A percentile compares a stretch with the other conserved stretches of the same genome.
phyloP scores from a whole-genome alignment of 2,329 filamentous ascomycete species.

The Exutisphaerella laricina region DNA sequence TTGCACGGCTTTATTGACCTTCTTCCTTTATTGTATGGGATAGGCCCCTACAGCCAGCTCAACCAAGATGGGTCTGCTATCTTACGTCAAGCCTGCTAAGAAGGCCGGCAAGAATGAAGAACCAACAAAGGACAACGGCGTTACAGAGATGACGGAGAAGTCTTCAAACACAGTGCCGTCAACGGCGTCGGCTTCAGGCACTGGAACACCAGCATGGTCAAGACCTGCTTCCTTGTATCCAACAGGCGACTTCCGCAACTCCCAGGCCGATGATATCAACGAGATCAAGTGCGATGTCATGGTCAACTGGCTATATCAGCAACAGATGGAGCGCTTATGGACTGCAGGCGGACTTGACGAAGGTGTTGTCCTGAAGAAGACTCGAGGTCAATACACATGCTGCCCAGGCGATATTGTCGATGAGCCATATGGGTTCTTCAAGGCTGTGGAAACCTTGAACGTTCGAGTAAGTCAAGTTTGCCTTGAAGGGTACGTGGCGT shows the following conservation, averaged over 20 bases:
- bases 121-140: conserved; percentile 7
- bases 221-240: conserved; percentile 35
- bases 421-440: conserved; percentile 46
- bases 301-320: conserved; percentile 58
- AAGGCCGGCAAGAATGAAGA: conserved; percentile 14
- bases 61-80: conserved; percentile 22
- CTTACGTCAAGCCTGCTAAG: conserved; percentile 21
- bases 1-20: conserved; percentile 4
- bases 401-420: conserved; percentile 45
- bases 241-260: conserved; percentile 35
- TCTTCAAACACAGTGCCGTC: background rate
- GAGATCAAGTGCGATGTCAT: conserved; percentile 58
- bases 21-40: conserved; percentile 2
- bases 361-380: conserved; percentile 52
- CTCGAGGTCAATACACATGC: conserved; percentile 47
- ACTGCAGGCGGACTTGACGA: conserved; percentile 45
- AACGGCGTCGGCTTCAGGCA: conserved; percentile 14
- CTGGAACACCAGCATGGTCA: conserved; percentile 29
- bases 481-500: background rate
- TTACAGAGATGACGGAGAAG: conserved; percentile 18
- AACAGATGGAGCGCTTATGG: conserved; percentile 54
- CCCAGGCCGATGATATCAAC: conserved; percentile 41
- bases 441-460: conserved; percentile 47
- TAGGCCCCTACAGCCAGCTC: background rate
- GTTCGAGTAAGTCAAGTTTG: conserved; percentile 46